phyloP scores from a whole-genome alignment of 2,329 filamentous ascomycete genomes.

The Tolypocladium cylindrosporum region DNA sequence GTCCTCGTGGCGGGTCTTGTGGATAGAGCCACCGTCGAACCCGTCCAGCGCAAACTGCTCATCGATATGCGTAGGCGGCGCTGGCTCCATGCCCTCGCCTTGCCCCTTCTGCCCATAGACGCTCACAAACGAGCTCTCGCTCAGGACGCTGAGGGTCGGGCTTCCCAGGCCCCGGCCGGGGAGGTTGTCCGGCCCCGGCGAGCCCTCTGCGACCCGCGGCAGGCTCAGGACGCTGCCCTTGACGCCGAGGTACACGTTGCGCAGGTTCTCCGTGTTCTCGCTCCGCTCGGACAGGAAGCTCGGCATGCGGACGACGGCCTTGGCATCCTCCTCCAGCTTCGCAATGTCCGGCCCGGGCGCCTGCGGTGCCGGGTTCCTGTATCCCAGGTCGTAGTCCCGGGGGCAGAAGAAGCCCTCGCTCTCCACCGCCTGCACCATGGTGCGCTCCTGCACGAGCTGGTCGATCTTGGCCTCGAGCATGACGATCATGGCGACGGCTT shows the following conservation, averaged over 20 bases:
- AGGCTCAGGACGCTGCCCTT: slow-evolving; percentile 40
- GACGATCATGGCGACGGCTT: slow-evolving; percentile 62
- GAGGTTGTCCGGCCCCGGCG: slow-evolving; percentile 22
- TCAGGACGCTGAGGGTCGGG: slow-evolving; percentile 53
- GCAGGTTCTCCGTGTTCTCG: slow-evolving; percentile 49
- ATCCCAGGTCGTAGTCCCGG: slow-evolving; percentile 18
- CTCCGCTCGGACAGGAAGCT: slow-evolving; percentile 53
- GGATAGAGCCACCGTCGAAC: slow-evolving; percentile 3
- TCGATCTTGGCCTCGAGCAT: slow-evolving; percentile 51
- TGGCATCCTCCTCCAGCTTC: slow-evolving; percentile 20
- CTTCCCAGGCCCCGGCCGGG: slow-evolving; percentile 35
- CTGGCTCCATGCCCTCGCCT: slow-evolving; percentile 21
- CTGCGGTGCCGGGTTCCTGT: slow-evolving; percentile 11
- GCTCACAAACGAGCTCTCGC: slow-evolving; percentile 58
- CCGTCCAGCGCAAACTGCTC: slow-evolving; percentile 20
- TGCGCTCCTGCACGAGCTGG: slow-evolving; percentile 40
- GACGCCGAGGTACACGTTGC: slow-evolving; percentile 46
- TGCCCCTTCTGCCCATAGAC: slow-evolving; percentile 38
- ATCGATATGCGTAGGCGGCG: slow-evolving; percentile 15
- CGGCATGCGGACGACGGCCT: slow-evolving; percentile 45
- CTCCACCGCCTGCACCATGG: slow-evolving; percentile 42
- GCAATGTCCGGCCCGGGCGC: slow-evolving; percentile 8
- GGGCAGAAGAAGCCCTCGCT: slow-evolving; percentile 24
- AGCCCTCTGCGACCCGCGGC: slow-evolving; percentile 33
- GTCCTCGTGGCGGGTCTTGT: neutral